phyloP scores from a whole-genome alignment of 768 basidiomycete species.

The Leucosporidium scottii region DNA sequence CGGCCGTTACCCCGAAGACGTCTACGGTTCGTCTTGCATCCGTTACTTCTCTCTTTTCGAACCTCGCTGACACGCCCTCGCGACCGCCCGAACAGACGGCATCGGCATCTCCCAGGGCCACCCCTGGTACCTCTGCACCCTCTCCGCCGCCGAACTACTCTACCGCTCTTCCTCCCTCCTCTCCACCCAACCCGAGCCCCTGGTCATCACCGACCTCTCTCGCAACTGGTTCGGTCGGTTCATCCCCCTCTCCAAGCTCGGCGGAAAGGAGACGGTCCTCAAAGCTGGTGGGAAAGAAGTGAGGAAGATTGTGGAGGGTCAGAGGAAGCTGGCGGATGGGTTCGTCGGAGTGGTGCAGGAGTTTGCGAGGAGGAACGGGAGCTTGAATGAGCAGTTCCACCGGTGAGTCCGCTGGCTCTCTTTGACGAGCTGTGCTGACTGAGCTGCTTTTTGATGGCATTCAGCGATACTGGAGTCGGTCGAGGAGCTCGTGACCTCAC shows the following conservation, averaged over 20 bases:
- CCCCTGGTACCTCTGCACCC: conserved; percentile 35
- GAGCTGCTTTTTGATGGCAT: no score
- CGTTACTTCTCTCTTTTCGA: no score
- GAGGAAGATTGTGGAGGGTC: neutral
- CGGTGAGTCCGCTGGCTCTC: no score
- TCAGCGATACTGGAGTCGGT: conserved; percentile 1
- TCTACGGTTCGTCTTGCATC: conserved; percentile 19
- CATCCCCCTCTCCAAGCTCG: neutral
- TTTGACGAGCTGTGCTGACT: no score
- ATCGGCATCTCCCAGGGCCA: conserved; percentile 29
- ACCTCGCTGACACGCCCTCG: neutral
- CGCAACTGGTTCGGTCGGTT: neutral
- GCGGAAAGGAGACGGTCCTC: neutral
- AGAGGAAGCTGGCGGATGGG: conserved; percentile 9
- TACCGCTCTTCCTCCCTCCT: conserved; percentile 15
- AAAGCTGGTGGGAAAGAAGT: neutral
- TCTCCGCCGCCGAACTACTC: conserved; percentile 33
- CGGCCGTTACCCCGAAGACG: conserved; percentile 36
- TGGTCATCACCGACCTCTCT: conserved; percentile 7
- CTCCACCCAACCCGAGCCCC: neutral
- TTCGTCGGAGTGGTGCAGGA: conserved; percentile 24
- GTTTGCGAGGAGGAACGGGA: conserved; percentile 16
- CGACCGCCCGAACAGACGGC: conserved; percentile 16
- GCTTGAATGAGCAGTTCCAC: conserved; percentile 27
- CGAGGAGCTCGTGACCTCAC: conserved; percentile 26